Evolutionary conservation across 345 rosid species (phyloP).

Genomic region (Salix purpurea): DNA sequence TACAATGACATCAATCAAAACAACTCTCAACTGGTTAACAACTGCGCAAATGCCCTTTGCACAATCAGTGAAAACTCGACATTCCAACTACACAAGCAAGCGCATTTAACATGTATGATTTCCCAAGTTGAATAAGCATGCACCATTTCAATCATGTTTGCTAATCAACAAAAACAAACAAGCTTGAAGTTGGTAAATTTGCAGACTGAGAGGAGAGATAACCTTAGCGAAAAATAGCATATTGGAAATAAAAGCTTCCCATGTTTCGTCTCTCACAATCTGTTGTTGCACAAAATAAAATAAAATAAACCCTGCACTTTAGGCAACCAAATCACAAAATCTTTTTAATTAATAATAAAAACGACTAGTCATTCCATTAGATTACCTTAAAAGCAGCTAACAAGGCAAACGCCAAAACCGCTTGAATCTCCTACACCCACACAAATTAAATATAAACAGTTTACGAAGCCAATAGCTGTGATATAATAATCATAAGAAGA

Average conservation of each 20-base stretch:
- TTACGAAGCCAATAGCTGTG: not conserved
- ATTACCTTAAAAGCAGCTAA: conserved; percentile 58
- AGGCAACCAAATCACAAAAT: not conserved
- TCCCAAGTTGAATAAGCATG: not conserved
- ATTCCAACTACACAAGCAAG: too few relatives aligned
- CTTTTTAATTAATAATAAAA: not conserved
- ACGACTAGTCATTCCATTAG: not conserved
- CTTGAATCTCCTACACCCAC: conserved; percentile 75
- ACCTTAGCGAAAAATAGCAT: conserved; percentile 70
- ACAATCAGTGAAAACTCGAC: not conserved
- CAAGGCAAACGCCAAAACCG: conserved; percentile 51
- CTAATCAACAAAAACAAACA: not conserved
- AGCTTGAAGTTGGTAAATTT: not conserved
- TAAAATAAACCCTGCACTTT: not conserved
- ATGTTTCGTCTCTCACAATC: conserved; percentile 67
- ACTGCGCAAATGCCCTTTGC: too few relatives aligned
- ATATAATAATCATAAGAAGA: too few relatives aligned
- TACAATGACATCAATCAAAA: too few relatives aligned
- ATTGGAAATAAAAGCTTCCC: conserved; percentile 73
- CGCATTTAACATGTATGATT: not conserved
- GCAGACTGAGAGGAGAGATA: not conserved
- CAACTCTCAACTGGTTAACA: too few relatives aligned
- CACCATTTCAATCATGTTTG: not conserved
- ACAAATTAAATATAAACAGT: not conserved
- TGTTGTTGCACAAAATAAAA: conserved; percentile 30